Evolutionary conservation across 352 stramenopile genomes (phyloP).

Genomic region (Phytophthora boehmeriae): DNA sequence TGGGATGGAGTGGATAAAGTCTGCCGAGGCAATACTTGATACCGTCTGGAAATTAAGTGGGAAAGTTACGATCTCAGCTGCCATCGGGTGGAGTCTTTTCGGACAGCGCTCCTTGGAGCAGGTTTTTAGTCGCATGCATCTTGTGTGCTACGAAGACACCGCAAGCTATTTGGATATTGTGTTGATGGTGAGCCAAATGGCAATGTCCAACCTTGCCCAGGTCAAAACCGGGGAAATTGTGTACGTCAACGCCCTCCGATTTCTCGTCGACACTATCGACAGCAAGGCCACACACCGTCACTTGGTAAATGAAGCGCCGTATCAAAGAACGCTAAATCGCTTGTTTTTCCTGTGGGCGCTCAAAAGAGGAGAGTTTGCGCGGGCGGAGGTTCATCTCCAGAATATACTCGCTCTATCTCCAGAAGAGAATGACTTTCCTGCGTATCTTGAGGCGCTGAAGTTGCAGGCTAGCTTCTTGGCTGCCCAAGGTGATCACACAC

Average conservation of each 20-base stretch:
- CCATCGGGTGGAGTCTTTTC: constrained; percentile 56
- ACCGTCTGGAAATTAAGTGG: constrained; percentile 69
- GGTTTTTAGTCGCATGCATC: constrained; percentile 56
- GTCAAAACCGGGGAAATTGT: constrained; percentile 16
- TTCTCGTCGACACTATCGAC: constrained; percentile 35
- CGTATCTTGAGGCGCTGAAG: constrained; percentile 51
- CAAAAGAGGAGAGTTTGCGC: constrained; percentile 44
- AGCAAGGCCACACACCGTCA: constrained; percentile 6
- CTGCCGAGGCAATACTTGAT: constrained; percentile 60
- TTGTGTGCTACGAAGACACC: constrained; percentile 58
- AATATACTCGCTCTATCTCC: constrained; percentile 52
- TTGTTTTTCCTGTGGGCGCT: constrained; percentile 64
- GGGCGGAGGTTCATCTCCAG: constrained; percentile 51
- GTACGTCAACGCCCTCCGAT: constrained; percentile 40
- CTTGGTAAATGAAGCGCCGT: constrained; percentile 40
- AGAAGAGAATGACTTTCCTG: constrained; percentile 46
- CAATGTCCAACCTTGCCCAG: constrained; percentile 30
- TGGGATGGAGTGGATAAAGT: constrained; percentile 64
- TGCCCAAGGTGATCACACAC: constrained; percentile 38
- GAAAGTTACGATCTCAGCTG: constrained; percentile 53
- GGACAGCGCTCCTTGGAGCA: constrained; percentile 52
- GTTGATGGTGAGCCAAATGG: constrained; percentile 55
- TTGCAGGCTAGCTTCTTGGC: constrained; percentile 38
- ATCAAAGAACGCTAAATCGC: constrained; percentile 55
- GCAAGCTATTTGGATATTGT: constrained; percentile 58